Base-by-base conservation (phyloP, 495 filamentous ascomycete genomes). In the Neurospora sublineolata region DNA sequence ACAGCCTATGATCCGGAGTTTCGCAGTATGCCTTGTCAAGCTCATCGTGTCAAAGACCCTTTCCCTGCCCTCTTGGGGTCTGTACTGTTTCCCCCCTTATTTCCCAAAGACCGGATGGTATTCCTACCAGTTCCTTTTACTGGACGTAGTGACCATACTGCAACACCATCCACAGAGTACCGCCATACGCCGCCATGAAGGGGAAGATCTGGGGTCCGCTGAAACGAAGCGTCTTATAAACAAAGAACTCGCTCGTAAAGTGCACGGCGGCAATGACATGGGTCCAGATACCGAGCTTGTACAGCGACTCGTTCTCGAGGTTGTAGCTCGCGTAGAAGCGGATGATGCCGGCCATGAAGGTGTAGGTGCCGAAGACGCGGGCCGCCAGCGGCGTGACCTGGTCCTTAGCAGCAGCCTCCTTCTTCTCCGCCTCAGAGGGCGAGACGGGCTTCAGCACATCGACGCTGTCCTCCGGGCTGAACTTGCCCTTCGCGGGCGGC, bases 311-410 rank as follows among this genome's bases (percentile, higher is more conserved):
- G 70, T 91, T 87, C 44, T 86, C 82, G 71, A 97, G 90, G 79
- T 97, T 84, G 84, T 97, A 97, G 36, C 91, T 92, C 11, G 93
- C 92, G 76, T 95, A 96, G 73, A 94, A 77, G 37, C 95, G 88
- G 68, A 98, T 84, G 40, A 97, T 80, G 40, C 87, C 83, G 14
- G 89, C 86, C 68, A 97, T 79, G 73, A 94, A 86, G 0, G 94
- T 97, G 88, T 93, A 99, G 71, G 93, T 97, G 52, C 93, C 96
- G 78, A 98, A 97, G 11, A 92, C 87, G 69, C 95, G 91, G 7
- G 91, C 88, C 33, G 90, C 90, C 41, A 97, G 88, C 5, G 90
- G 84, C 4, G 90, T 93, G 30, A 89, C 88, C 74, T 88, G 84
- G 75, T 86, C 83, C 73, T 78, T 79, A 23, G 81, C 80, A 27